Conservation (phyloP, 2,329 filamentous ascomycete genomes). For the Ceratocystis harringtonii region DNA sequence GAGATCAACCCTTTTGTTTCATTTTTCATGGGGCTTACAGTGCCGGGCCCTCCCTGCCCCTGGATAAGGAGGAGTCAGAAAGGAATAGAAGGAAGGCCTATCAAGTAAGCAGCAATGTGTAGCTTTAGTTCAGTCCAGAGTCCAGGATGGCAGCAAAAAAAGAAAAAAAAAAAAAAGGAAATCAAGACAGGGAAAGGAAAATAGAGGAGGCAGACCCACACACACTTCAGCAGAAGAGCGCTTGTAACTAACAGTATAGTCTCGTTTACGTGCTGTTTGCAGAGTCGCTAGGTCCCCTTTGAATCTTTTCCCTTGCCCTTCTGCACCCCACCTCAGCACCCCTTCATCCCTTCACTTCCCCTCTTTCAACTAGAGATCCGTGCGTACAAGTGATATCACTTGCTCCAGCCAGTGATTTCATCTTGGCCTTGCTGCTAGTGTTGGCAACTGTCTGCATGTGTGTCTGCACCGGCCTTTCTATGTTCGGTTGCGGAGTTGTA, state of each 20-base stretch:
- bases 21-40: not conserved
- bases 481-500: too few species aligned
- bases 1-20: not conserved
- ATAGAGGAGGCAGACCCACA: not conserved
- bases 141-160: not conserved
- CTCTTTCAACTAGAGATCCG: slow-evolving; percentile 1
- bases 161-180: not conserved
- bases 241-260: not conserved
- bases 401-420: not conserved
- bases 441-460: too few species aligned
- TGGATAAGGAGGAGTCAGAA: not conserved
- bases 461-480: too few species aligned
- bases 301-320: not conserved
- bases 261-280: not conserved
- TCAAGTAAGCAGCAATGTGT: not conserved
- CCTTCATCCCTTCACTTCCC: not conserved
- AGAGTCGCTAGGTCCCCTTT: not conserved
- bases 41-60: not conserved
- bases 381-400: not conserved
- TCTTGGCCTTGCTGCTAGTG: not conserved
- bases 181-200: not conserved
- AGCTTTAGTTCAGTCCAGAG: not conserved
- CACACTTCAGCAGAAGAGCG: not conserved
- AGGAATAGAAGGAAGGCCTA: not conserved
- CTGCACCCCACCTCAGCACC: not conserved